A percentile compares a stretch with the other conserved stretches of the same genome.
These are phyloP conservation scores for Podospora sp. DNA, from an alignment of 495 filamentous ascomycete species.

Conservation along the genomic window DNA sequence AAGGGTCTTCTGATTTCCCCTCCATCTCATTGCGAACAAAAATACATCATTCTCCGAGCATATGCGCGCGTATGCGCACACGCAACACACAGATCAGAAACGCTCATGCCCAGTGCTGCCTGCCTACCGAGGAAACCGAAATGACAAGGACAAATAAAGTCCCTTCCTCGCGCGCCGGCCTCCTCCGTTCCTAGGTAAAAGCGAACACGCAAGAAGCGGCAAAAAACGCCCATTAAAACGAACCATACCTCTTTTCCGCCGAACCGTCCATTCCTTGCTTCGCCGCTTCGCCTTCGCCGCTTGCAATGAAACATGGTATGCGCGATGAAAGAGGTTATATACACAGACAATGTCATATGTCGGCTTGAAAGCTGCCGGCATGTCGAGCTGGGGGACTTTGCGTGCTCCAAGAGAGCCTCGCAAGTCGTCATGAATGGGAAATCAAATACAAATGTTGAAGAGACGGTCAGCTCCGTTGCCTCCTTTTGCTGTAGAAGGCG, in stretches of 20 bases:
- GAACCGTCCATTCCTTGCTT: neutral
- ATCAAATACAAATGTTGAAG: neutral
- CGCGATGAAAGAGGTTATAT: slow-evolving; percentile 8
- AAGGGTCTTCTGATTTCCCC: neutral
- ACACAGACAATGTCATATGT: slow-evolving; percentile 9
- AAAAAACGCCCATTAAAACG: slow-evolving; percentile 14
- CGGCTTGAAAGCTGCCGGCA: neutral
- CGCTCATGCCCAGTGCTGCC: slow-evolving; percentile 5
- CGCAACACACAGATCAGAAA: neutral
- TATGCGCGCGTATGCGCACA: neutral
- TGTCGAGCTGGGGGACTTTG: neutral
- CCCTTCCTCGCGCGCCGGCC: neutral
- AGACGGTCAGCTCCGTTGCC: neutral
- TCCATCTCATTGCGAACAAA: neutral
- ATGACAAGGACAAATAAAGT: neutral
- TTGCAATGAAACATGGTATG: slow-evolving; percentile 8
- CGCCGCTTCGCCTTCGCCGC: slow-evolving; percentile 3
- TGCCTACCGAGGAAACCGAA: neutral
- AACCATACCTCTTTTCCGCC: neutral
- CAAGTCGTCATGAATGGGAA: neutral
- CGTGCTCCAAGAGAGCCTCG: neutral
- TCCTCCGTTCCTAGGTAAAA: neutral
- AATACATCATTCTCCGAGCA: neutral
- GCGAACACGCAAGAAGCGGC: neutral
- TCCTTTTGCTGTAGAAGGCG: neutral